A percentile compares a stretch with the other conserved stretches of the same genome.
These are phyloP conservation scores for Ophidiomyces ophidiicola DNA, from an alignment of 2,329 filamentous ascomycete species.

Conservation along the genomic window DNA sequence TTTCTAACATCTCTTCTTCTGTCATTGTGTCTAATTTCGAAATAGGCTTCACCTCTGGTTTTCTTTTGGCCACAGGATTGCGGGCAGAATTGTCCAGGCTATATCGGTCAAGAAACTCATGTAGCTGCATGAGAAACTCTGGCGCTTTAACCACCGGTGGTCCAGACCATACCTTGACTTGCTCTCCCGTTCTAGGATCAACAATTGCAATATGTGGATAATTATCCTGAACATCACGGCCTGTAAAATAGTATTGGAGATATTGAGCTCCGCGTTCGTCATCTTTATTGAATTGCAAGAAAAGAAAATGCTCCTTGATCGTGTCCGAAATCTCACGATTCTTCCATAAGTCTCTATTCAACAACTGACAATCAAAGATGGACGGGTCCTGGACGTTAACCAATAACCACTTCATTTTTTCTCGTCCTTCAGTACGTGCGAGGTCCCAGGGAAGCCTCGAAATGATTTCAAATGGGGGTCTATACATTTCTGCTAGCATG, in stretches of 20 bases:
- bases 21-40: constrained; percentile 79
- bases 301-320: constrained; percentile 83
- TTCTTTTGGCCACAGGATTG: constrained; percentile 77
- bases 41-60: constrained; percentile 55
- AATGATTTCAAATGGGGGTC: constrained; percentile 86
- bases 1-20: constrained; percentile 92
- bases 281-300: constrained; percentile 84
- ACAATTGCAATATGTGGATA: constrained; percentile 95
- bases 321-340: constrained; percentile 65
- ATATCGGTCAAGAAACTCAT: constrained; percentile 95
- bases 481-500: constrained; percentile 79
- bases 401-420: constrained; percentile 82
- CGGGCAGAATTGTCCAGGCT: constrained; percentile 77
- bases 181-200: constrained; percentile 88
- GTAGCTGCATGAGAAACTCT: constrained; percentile 82
- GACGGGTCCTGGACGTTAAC: constrained; percentile 91
- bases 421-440: constrained; percentile 73
- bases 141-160: constrained; percentile 59
- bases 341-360: constrained; percentile 96
- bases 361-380: constrained; percentile 83
- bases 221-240: constrained; percentile 68
- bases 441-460: constrained; percentile 66
- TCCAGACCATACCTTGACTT: constrained; percentile 92
- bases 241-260: constrained; percentile 77
- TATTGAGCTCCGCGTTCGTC: constrained; percentile 69